Base-by-base conservation (phyloP, 2,329 filamentous ascomycete genomes). In the Daldinia sp. region DNA sequence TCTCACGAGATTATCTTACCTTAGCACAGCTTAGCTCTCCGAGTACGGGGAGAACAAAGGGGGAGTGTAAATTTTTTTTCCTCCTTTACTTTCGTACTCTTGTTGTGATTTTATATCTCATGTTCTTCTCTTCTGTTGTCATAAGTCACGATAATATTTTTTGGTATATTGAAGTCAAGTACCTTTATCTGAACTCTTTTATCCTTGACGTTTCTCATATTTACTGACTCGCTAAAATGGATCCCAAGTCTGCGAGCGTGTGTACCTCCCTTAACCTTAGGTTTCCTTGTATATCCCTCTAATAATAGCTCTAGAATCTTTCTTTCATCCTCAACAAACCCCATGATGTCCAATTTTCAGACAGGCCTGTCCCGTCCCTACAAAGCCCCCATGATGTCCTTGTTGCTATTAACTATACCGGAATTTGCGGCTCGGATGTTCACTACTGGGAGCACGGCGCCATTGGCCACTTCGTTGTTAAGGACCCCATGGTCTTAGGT, bases 371-470 rank as follows among this genome's bases (percentile, higher is more conserved):
- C 63, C 93, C 93, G 48, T 81, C 86, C 65, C 83, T 96, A 74
- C 81, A 87, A 70, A 84, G 84, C 59, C 86, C 88, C 23, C 87
- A 94, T 83, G 90, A 95, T 79, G 93, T 97, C 72, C 86, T 95
- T 75, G 89, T 97, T 71, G 89, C 92, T 77, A 86, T 95, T 74
- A 91, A 92, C 83, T 95, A 91, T 85, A 97, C 93, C 2, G 93
- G 93, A 74, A 96, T 97, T 81, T 97, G 93, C 83, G 93, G 93
- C 64, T 93, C 90, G 67, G 93, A 97, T 81, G 92, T 93, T 76
- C 83, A 97, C 85, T 97, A 97, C 89, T 97, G 93, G 87, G 84
- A 88, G 71, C 92, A 97, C 80, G 93, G 93, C 76, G 90, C 91
- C 77, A 97, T 97, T 81, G 94, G 93, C 78, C 89, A 93, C 84